Conservation (phyloP, 2,329 filamentous ascomycete genomes). For the Cyphellophora attinorum region DNA sequence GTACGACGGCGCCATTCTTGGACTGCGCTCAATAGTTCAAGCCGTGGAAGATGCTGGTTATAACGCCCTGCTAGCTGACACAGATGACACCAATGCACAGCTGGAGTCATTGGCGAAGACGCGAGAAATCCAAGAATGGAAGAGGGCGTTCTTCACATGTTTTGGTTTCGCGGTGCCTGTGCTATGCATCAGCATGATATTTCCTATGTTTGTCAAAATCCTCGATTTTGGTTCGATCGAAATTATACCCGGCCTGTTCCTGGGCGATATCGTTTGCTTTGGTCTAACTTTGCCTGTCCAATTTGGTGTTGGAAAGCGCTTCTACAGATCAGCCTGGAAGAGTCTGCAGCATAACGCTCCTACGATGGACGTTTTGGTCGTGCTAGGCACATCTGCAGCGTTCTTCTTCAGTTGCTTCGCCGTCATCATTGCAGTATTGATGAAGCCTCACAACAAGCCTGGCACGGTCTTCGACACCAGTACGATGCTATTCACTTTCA, state of each 20-base stretch:
- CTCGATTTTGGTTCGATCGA: slow-evolving; percentile 67
- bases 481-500: slow-evolving; percentile 96
- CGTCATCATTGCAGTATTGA: slow-evolving; percentile 71
- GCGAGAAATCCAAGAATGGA: slow-evolving; percentile 91
- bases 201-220: slow-evolving; percentile 72
- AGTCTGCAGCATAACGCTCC: slow-evolving; percentile 82
- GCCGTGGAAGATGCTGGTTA: slow-evolving; percentile 71
- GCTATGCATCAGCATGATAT: slow-evolving; percentile 82
- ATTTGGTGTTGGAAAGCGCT: slow-evolving; percentile 90
- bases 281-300: slow-evolving; percentile 83
- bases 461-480: slow-evolving; percentile 94
- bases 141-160: slow-evolving; percentile 67
- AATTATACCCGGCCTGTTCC: slow-evolving; percentile 65
- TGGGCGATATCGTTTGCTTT: slow-evolving; percentile 80
- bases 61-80: slow-evolving; percentile 82
- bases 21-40: slow-evolving; percentile 75
- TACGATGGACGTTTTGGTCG: slow-evolving; percentile 95
- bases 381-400: slow-evolving; percentile 84
- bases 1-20: slow-evolving; percentile 62
- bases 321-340: slow-evolving; percentile 89
- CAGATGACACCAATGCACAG: slow-evolving; percentile 93
- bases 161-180: slow-evolving; percentile 79
- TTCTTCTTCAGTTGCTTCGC: slow-evolving; percentile 90
- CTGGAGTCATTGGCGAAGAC: slow-evolving; percentile 94
- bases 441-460: slow-evolving; percentile 68